phyloP scores from a whole-genome alignment of 1,284 basidiomycete genomes.

The Rhizopogon hawkerae region DNA sequence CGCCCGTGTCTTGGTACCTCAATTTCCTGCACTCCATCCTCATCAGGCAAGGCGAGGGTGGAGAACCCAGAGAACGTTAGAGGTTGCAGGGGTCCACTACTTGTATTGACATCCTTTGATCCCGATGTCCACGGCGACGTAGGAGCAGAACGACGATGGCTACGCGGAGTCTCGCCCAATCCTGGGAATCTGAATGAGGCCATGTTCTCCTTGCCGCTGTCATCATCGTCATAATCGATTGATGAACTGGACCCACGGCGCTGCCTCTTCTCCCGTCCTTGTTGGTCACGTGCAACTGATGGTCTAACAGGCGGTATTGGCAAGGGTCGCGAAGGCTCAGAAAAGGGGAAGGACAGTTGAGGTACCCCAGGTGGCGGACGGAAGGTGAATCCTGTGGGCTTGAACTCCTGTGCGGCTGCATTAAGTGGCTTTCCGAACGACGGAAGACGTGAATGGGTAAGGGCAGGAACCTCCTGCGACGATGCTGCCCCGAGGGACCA shows the following conservation, averaged over 20 bases:
- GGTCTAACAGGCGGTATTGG: conserved; percentile 26
- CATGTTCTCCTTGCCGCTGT: conserved; percentile 43
- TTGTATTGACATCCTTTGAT: conserved; percentile 19
- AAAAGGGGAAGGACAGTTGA: conserved; percentile 36
- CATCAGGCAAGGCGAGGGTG: conserved; percentile 22
- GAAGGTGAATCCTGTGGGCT: conserved; percentile 64
- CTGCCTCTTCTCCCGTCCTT: conserved; percentile 72
- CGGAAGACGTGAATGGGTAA: conserved; percentile 47
- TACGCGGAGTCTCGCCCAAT: conserved; percentile 40
- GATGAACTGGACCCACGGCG: conserved; percentile 38
- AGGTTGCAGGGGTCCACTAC: conserved; percentile 43
- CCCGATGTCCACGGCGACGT: conserved; percentile 28
- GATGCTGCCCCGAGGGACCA: conserved; percentile 26
- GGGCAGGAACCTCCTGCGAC: conserved; percentile 30
- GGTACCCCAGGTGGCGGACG: conserved; percentile 56
- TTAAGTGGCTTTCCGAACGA: conserved; percentile 65
- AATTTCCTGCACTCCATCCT: conserved; percentile 12
- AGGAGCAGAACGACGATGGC: conserved; percentile 39
- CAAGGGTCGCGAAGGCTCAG: conserved; percentile 28
- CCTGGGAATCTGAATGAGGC: conserved; percentile 67
- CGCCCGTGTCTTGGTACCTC: conserved; percentile 2
- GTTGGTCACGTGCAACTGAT: conserved; percentile 30
- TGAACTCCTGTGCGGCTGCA: conserved; percentile 71
- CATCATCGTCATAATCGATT: conserved; percentile 36
- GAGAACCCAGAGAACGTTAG: conserved; percentile 57